Percentiles rank a stretch among this genome's conserved stretches.
These are phyloP conservation scores for Xylaria nigripes DNA, from an alignment of 495 filamentous ascomycete genomes.

Conservation along the genomic window DNA sequence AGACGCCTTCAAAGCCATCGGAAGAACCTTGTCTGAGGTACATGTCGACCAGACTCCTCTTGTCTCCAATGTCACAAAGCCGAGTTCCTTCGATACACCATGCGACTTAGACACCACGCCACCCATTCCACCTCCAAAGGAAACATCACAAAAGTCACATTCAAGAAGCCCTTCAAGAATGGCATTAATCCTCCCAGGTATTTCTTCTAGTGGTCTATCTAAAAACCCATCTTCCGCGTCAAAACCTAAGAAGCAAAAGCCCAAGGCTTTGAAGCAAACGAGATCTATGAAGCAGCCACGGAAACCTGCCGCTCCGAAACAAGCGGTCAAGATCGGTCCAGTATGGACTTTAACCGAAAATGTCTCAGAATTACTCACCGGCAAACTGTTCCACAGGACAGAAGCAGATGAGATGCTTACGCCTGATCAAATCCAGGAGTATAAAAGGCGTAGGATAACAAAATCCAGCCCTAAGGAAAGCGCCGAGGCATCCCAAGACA, in stretches of 20 bases:
- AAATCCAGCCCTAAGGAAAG: conserved; percentile 18
- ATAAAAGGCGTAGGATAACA: conserved; percentile 28
- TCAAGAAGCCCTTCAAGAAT: conserved; percentile 1
- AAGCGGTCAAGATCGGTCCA: conserved; percentile 23
- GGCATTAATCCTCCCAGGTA: background rate
- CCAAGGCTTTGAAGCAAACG: conserved; percentile 29
- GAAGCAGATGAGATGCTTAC: conserved; percentile 49
- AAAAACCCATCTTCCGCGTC: background rate
- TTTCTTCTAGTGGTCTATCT: background rate
- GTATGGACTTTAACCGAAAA: conserved; percentile 43
- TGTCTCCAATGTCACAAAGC: conserved; percentile 9
- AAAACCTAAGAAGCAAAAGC: conserved; percentile 33
- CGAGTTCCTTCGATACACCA: background rate
- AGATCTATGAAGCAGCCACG: conserved; percentile 22
- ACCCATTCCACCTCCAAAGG: conserved; percentile 9
- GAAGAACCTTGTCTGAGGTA: conserved; percentile 28
- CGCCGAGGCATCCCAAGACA: conserved; percentile 22
- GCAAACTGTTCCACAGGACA: conserved; percentile 36
- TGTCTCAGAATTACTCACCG: conserved; percentile 39
- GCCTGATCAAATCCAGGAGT: conserved; percentile 31
- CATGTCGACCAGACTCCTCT: conserved; percentile 12
- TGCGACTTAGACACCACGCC: background rate
- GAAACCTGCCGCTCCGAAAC: conserved; percentile 23
- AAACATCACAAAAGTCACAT: background rate
- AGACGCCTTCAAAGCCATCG: conserved; percentile 33